Evolutionary conservation across 1,284 basidiomycete genomes (phyloP), one percentile per base, ranked within the genome.

Genomic region (Heliocybe sulcata): DNA sequence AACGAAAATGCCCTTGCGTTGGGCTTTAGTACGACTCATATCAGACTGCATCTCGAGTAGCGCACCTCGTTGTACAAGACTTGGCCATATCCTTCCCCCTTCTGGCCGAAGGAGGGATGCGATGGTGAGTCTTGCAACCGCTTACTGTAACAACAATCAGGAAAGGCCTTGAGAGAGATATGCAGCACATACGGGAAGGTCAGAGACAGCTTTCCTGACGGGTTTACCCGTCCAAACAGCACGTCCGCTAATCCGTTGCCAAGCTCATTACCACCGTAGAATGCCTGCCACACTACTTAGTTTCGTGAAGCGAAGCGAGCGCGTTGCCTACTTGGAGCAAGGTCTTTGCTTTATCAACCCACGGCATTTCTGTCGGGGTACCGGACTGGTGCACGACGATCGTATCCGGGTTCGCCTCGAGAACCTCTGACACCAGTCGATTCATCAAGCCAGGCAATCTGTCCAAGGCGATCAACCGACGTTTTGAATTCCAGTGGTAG

Each of bases 261-360:
- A 23, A 74, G 64, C 60, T 80, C 80, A 63, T 84, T 81, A 2
- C 82, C 81, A 11, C 78, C 79, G 59, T 78, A 81, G 62, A 79
- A 82, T 14, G 77, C 75, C 69, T 75, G 50, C 22, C 10, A 55
- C 9, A 35, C 12, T 3, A 9, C 22, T n/a, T 35, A 26, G 19
- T 35, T 22, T 4, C 12, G 4, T 19, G 22, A 38, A 49, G 11
- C 31, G 54, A 29, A 42, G n/a, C 6, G 8, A 9, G 2, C 25
- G n/a, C n/a, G 2, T 19, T 19, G 14, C 58, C 55, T 49, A 70
- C 73, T 65, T 80, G 78, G 23, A 82, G 54, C 9, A 81, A 57
- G 0, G 77, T 74, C n/a, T 62, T 57, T 2, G 73, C 73, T 38
- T 75, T 58, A 11, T 72, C 63, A 35, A 77, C 60, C 81, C 81